A percentile compares a stretch with the other conserved stretches of the same genome.
These are phyloP conservation scores for Irpex lacteus DNA, from an alignment of 1,284 basidiomycete genomes.

Conservation along the genomic window DNA sequence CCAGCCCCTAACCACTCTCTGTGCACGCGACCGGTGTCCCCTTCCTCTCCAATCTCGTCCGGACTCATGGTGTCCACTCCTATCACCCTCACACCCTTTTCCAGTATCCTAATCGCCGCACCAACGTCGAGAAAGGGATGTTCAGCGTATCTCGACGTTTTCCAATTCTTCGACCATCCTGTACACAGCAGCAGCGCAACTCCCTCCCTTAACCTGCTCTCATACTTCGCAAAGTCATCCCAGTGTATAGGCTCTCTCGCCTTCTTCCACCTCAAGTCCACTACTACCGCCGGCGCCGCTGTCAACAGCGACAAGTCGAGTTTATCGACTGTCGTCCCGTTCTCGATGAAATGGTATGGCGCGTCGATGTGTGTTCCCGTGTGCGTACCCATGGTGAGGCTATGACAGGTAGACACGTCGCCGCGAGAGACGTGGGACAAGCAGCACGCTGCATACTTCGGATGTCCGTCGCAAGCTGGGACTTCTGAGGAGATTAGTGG, in stretches of 20 bases:
- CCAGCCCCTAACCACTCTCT: slow-evolving; percentile 53
- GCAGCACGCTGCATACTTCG: slow-evolving; percentile 36
- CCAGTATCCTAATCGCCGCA: slow-evolving; percentile 47
- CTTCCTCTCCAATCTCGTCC: slow-evolving; percentile 47
- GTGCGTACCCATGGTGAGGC: slow-evolving; percentile 53
- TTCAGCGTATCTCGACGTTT: slow-evolving; percentile 45
- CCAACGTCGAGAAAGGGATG: slow-evolving; percentile 61
- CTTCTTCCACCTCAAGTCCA: slow-evolving; percentile 42
- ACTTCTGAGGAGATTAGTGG: slow-evolving; percentile 37
- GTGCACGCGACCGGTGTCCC: slow-evolving; percentile 47
- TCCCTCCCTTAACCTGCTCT: slow-evolving; percentile 24
- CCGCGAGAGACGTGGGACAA: slow-evolving; percentile 28
- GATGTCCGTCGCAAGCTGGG: slow-evolving; percentile 57
- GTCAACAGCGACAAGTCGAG: slow-evolving; percentile 40
- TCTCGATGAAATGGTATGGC: slow-evolving; percentile 63
- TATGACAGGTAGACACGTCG: slow-evolving; percentile 46
- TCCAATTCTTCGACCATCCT: slow-evolving; percentile 42
- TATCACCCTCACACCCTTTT: slow-evolving; percentile 50
- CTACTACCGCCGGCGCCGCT: slow-evolving; percentile 39
- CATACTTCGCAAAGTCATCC: slow-evolving; percentile 40
- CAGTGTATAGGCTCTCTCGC: slow-evolving; percentile 49
- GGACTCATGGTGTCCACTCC: slow-evolving; percentile 65
- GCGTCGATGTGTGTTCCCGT: slow-evolving; percentile 74
- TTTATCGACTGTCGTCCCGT: slow-evolving; percentile 53
- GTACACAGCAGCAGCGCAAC: slow-evolving; percentile 29